A percentile compares a stretch with the other conserved stretches of the same genome.
These are phyloP conservation scores for Pisolithus orientalis DNA, from an alignment of 768 basidiomycete species.

Conservation along the genomic window DNA sequence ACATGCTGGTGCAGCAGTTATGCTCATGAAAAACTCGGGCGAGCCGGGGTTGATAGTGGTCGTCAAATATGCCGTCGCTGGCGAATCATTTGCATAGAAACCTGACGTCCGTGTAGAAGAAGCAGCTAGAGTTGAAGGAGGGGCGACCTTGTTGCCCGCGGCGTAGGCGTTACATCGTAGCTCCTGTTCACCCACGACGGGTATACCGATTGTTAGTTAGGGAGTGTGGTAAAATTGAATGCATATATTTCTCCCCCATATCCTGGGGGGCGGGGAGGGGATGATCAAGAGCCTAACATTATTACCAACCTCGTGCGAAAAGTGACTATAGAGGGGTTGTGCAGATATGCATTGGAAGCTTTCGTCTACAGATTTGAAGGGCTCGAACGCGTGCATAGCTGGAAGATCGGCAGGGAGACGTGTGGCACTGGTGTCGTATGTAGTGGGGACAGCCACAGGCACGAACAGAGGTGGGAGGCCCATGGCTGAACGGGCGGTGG, in stretches of 20 bases:
- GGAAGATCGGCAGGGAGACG: conserved; percentile 13
- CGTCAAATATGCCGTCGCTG: conserved; percentile 16
- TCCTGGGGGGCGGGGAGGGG: neutral
- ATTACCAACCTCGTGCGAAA: conserved; percentile 38
- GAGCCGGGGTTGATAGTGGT: conserved; percentile 3
- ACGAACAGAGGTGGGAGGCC: conserved; percentile 48
- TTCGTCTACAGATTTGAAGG: conserved; percentile 20
- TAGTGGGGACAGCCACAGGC: conserved; percentile 27
- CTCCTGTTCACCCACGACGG: conserved; percentile 30
- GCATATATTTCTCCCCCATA: neutral
- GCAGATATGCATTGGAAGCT: conserved; percentile 34
- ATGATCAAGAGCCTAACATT: neutral
- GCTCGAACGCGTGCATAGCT: conserved; percentile 19
- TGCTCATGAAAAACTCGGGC: conserved; percentile 31
- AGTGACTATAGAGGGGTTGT: conserved; percentile 29
- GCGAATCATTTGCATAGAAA: conserved; percentile 22
- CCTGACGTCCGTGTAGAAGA: conserved; percentile 1
- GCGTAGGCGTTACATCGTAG: conserved; percentile 37
- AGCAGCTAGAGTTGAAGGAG: neutral
- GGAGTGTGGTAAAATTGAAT: conserved; percentile 3
- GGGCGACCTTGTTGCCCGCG: conserved; percentile 27
- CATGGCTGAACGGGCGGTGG: conserved; percentile 36
- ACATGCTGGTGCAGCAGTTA: conserved; percentile 32
- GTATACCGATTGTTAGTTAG: conserved; percentile 9
- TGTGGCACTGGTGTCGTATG: neutral